Conservation (phyloP, 352 stramenopile species). For the Pythium diclinum region DNA sequence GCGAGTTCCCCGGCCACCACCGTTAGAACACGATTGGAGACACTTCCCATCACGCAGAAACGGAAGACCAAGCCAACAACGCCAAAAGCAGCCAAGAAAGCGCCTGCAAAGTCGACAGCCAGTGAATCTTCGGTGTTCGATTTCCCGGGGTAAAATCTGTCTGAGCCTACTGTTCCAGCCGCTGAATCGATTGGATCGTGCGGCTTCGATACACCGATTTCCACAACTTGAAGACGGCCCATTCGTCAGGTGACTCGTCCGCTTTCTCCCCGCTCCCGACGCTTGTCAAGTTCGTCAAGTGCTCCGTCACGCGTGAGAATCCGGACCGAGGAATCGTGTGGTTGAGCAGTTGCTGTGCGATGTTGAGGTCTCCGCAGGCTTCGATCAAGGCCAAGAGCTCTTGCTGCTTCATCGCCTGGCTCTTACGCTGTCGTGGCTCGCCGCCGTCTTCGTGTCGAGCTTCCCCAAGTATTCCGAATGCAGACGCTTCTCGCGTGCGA, state of each 20-base stretch:
- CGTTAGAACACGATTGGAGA: neutral
- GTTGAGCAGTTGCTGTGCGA: slow-evolving; percentile 40
- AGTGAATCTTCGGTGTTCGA: slow-evolving; percentile 45
- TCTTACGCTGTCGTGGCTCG: neutral
- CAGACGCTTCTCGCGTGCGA: neutral
- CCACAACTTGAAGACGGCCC: slow-evolving; percentile 58
- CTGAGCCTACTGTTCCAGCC: slow-evolving; percentile 34
- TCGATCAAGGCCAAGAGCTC: slow-evolving; percentile 50
- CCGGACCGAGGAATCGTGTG: slow-evolving; percentile 25
- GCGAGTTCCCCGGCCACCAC: no score
- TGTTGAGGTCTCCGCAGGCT: slow-evolving; percentile 40
- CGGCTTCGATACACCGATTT: slow-evolving; percentile 49
- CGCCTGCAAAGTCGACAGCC: neutral
- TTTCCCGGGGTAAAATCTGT: slow-evolving; percentile 47
- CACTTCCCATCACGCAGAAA: slow-evolving; percentile 17
- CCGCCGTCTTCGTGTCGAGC: neutral
- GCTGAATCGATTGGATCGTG: slow-evolving; percentile 37
- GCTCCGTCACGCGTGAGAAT: slow-evolving; percentile 35
- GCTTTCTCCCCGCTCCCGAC: neutral
- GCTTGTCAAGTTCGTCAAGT: slow-evolving; percentile 33
- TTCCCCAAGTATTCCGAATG: neutral
- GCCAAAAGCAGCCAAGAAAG: slow-evolving; percentile 1
- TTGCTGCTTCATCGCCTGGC: slow-evolving; percentile 12
- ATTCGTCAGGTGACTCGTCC: slow-evolving; percentile 24
- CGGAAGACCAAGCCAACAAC: slow-evolving; percentile 20